Evolutionary conservation across 371 early-diverging fungal genomes (phyloP).

Genomic region (Mortierella sp.): DNA sequence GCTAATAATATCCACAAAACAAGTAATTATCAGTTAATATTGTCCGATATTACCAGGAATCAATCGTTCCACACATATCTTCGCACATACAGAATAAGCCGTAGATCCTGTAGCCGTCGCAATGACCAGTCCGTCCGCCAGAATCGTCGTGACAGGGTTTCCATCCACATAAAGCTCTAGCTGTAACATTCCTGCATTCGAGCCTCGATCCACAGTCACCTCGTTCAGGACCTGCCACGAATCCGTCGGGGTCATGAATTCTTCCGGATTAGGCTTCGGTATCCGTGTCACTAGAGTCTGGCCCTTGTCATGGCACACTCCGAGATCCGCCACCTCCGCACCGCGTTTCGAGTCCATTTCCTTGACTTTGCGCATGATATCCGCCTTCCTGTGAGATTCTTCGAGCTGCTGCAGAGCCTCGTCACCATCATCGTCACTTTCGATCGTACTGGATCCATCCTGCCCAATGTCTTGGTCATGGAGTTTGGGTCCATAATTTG

Average conservation of each 20-base stretch:
- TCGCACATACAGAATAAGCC: conserved; percentile 91
- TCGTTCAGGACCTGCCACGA: conserved; percentile 76
- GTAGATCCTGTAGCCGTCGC: conserved; percentile 95
- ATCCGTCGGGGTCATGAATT: conserved; percentile 26
- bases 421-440: conserved; percentile 11
- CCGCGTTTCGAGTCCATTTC: conserved; percentile 49
- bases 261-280: conserved; percentile 17
- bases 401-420: conserved; percentile 9
- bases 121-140: conserved; percentile 90
- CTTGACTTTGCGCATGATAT: conserved; percentile 37
- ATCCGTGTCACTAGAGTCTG: conserved; percentile 18
- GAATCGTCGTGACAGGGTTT: conserved; percentile 65
- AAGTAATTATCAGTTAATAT: too few relatives aligned
- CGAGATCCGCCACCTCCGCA: conserved; percentile 33
- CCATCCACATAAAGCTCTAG: conserved; percentile 67
- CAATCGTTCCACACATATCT: too few relatives aligned
- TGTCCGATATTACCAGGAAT: too few relatives aligned
- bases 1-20: conserved; percentile 14
- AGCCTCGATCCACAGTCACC: conserved; percentile 85
- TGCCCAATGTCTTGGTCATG: too few relatives aligned
- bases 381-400: conserved; percentile 13
- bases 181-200: conserved; percentile 67
- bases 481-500: neutral
- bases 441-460: neutral
- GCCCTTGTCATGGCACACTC: conserved; percentile 33